Conservation (phyloP, 1,284 basidiomycete species). For the Mycosarcoma mackinlayi region DNA sequence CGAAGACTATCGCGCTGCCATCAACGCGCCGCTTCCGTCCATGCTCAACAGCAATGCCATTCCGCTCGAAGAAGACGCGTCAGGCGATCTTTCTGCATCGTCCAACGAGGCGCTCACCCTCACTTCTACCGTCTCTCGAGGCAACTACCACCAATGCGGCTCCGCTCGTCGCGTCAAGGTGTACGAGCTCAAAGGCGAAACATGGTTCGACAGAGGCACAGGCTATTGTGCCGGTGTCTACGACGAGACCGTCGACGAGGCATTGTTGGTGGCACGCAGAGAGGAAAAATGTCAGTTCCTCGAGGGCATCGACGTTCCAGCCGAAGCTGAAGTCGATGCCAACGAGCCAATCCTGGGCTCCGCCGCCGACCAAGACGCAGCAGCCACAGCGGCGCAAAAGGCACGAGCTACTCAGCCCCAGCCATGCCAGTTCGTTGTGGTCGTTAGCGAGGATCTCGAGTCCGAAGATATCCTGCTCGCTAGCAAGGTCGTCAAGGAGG, state of each 20-base stretch:
- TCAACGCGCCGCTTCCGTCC: conserved; percentile 39
- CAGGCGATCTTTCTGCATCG: conserved; percentile 42
- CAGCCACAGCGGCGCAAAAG: conserved; percentile 13
- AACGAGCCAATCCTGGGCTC: conserved; percentile 50
- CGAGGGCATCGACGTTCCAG: conserved; percentile 45
- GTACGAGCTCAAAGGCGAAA: conserved; percentile 64
- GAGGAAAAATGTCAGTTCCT: conserved; percentile 62
- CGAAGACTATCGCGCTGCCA: conserved; percentile 34
- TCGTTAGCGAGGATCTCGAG: conserved; percentile 62
- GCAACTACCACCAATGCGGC: conserved; percentile 66
- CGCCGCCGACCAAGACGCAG: conserved; percentile 45
- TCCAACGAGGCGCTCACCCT: conserved; percentile 53
- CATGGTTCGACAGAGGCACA: conserved; percentile 65
- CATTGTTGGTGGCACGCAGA: conserved; percentile 61
- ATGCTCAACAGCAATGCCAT: conserved; percentile 51
- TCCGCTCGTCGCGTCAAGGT: conserved; percentile 66
- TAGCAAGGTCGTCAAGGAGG: conserved; percentile 64
- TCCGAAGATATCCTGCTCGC: conserved; percentile 64
- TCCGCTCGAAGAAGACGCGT: conserved; percentile 43
- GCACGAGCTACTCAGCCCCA: conserved; percentile 17
- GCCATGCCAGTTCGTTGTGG: conserved; percentile 58
- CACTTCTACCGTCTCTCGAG: conserved; percentile 62
- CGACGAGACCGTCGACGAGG: conserved; percentile 64
- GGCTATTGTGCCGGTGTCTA: conserved; percentile 68
- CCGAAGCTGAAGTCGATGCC: conserved; percentile 27